Evolutionary conservation across 352 stramenopile species (phyloP).

Genomic region (Globisporangium nodosum): DNA sequence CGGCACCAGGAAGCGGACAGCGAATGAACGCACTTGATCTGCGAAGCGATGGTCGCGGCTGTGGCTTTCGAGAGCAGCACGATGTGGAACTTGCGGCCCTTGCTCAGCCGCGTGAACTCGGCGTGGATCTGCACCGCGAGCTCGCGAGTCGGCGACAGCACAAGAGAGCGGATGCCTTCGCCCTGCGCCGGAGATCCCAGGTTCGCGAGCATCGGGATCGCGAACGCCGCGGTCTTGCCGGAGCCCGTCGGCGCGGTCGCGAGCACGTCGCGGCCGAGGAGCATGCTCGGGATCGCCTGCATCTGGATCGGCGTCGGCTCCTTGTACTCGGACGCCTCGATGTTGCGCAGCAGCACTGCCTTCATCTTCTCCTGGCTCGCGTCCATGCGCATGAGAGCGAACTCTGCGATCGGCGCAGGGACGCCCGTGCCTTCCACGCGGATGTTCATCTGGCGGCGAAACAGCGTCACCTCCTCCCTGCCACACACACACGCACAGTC

Average conservation of each 20-base stretch:
- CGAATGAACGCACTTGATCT: conserved; percentile 45
- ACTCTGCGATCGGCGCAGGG: conserved; percentile 70
- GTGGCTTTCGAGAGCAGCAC: conserved; percentile 92
- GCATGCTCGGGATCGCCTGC: conserved; percentile 91
- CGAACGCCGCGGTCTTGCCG: conserved; percentile 98
- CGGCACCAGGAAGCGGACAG: neutral
- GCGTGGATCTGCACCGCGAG: conserved; percentile 95
- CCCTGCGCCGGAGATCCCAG: conserved; percentile 39
- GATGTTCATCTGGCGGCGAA: conserved; percentile 81
- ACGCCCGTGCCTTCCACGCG: conserved; percentile 59
- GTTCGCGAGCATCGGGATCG: conserved; percentile 92
- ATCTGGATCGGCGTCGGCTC: conserved; percentile 99
- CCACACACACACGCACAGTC: neutral
- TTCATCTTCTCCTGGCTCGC: conserved; percentile 43
- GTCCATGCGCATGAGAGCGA: conserved; percentile 61
- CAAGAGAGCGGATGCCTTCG: conserved; percentile 85
- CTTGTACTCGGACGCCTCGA: conserved; percentile 92
- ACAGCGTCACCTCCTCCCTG: conserved; percentile 49
- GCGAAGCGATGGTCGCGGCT: conserved; percentile 58
- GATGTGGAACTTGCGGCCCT: conserved; percentile 87
- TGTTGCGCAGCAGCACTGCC: conserved; percentile 67
- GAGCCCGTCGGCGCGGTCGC: conserved; percentile 95
- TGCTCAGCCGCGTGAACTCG: conserved; percentile 91
- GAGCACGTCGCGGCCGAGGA: conserved; percentile 92
- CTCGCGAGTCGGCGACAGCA: conserved; percentile 97